phyloP scores from a whole-genome alignment of 345 rosid species.

The Pseudoturritis turrita region DNA sequence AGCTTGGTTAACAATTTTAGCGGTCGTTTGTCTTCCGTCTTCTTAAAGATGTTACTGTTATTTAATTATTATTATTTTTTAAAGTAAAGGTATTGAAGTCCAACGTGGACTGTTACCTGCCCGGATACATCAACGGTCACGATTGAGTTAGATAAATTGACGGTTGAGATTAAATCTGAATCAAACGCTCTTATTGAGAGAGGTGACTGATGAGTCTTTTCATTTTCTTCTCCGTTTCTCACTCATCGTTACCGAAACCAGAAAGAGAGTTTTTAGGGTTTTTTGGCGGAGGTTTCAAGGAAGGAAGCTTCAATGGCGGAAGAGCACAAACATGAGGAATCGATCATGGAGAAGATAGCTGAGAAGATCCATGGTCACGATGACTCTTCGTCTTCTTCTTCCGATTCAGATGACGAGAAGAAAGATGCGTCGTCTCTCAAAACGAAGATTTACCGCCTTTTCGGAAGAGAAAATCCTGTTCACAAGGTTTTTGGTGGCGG shows the following conservation, averaged over 20 bases:
- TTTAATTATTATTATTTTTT: background rate
- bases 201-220: background rate
- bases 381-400: slow-evolving; percentile 36
- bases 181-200: slow-evolving; percentile 21
- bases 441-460: slow-evolving; percentile 53
- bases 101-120: slow-evolving; percentile 8
- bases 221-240: slow-evolving; percentile 28
- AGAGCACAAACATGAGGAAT: slow-evolving; percentile 36
- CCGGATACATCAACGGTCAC: background rate
- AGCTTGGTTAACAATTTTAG: background rate
- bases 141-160: slow-evolving; percentile 1
- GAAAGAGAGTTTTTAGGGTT: slow-evolving; percentile 1
- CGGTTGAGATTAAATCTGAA: slow-evolving; percentile 24
- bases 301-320: slow-evolving; percentile 21
- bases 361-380: slow-evolving; percentile 40
- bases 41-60: slow-evolving; percentile 2
- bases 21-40: slow-evolving; percentile 26
- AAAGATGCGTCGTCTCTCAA: slow-evolving; percentile 25
- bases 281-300: slow-evolving; percentile 31
- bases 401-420: slow-evolving; percentile 37
- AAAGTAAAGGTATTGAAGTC: background rate
- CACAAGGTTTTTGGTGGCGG: slow-evolving; percentile 37
- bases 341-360: slow-evolving; percentile 34
- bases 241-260: slow-evolving; percentile 10
- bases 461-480: slow-evolving; percentile 62